Percentiles rank a stretch among this genome's conserved stretches.
These are phyloP conservation scores for Podospora pseudocomata DNA, from an alignment of 495 filamentous ascomycete species.

Conservation along the genomic window DNA sequence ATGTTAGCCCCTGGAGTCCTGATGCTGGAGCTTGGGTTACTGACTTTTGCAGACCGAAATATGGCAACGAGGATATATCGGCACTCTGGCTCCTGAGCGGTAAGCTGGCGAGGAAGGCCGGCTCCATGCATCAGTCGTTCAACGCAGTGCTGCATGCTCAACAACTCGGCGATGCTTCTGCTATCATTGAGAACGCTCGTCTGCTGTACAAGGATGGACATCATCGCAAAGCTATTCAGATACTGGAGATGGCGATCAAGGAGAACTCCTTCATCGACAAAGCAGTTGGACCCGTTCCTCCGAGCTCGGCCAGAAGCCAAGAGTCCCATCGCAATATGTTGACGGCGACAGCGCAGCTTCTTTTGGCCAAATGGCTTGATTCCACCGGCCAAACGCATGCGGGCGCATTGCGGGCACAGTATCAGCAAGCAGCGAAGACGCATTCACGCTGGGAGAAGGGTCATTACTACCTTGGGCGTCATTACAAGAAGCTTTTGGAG, in stretches of 20 bases:
- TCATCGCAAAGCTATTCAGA: constrained; percentile 92
- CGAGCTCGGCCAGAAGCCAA: constrained; percentile 41
- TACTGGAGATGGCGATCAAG: constrained; percentile 75
- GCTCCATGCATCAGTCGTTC: constrained; percentile 79
- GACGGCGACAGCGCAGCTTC: constrained; percentile 66
- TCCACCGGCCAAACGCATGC: constrained; percentile 85
- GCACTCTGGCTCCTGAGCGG: constrained; percentile 83
- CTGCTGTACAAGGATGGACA: constrained; percentile 94
- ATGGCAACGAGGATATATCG: constrained; percentile 66
- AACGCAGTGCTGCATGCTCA: constrained; percentile 89
- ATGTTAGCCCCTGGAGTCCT: constrained; percentile 24
- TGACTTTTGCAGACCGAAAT: constrained; percentile 42
- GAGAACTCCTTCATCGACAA: constrained; percentile 59
- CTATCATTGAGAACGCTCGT: constrained; percentile 87
- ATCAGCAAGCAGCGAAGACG: constrained; percentile 64
- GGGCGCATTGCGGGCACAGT: constrained; percentile 68
- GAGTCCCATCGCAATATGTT: constrained; percentile 52
- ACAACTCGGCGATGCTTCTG: constrained; percentile 74
- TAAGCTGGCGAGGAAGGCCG: constrained; percentile 78
- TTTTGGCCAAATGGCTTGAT: constrained; percentile 96
- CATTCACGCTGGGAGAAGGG: constrained; percentile 85
- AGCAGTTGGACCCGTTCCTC: constrained; percentile 32
- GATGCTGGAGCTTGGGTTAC: constrained; percentile 16
- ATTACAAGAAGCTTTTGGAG: constrained; percentile 95
- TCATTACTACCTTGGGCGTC: constrained; percentile 92